Evolutionary conservation across 2,329 filamentous ascomycete species (phyloP).

Genomic region (Colletotrichum chrysophilum): DNA sequence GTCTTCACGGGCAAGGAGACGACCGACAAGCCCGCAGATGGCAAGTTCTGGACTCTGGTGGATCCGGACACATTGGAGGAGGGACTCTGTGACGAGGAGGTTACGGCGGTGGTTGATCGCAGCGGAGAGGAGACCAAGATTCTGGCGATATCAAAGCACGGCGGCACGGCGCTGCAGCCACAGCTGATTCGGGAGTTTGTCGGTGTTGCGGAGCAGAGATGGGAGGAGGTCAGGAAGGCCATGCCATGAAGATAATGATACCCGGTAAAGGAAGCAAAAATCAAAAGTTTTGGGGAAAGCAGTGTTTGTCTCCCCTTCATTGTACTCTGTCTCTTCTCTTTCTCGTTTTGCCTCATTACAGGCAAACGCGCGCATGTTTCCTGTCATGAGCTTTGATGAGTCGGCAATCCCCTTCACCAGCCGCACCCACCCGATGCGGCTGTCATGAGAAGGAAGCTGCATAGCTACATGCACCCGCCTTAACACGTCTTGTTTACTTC

Average conservation of each 20-base stretch:
- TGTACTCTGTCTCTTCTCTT: not conserved
- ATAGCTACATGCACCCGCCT: not conserved
- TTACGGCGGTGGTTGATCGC: slow-evolving; percentile 82
- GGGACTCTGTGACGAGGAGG: slow-evolving; percentile 78
- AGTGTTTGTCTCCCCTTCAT: not conserved
- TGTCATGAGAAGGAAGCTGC: not conserved
- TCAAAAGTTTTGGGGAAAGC: not conserved
- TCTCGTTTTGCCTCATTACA: not conserved
- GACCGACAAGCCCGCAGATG: slow-evolving; percentile 46
- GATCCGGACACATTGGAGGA: slow-evolving; percentile 95
- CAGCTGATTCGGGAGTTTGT: slow-evolving; percentile 67
- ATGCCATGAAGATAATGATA: slow-evolving; percentile 38
- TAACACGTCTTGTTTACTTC: not conserved
- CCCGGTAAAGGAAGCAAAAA: slow-evolving; percentile 21
- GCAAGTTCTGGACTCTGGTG: slow-evolving; percentile 75
- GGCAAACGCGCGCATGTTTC: not conserved
- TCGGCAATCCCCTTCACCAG: not conserved
- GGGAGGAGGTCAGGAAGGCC: slow-evolving; percentile 56
- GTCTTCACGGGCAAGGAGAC: slow-evolving; percentile 74
- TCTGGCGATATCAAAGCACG: slow-evolving; percentile 80
- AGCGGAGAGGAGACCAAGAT: slow-evolving; percentile 60
- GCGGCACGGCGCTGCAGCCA: slow-evolving; percentile 73
- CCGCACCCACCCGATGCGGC: not conserved
- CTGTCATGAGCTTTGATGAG: not conserved
- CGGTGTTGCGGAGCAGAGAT: slow-evolving; percentile 65